Evolutionary conservation across 208 protist genomes (phyloP), one percentile per base, ranked within the genome.

Genomic region (Strigomonas galati): DNA sequence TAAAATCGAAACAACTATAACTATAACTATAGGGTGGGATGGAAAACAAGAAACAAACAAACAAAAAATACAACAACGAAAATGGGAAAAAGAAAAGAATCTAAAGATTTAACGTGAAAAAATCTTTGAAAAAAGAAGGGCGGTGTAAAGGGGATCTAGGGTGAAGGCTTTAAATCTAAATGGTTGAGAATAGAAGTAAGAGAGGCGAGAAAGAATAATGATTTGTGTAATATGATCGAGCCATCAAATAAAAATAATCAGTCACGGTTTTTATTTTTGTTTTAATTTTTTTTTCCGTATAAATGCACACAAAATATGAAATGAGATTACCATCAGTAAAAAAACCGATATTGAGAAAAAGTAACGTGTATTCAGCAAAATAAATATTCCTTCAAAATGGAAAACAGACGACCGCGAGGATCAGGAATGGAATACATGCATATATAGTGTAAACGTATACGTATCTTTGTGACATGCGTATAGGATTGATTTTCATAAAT

Each of bases 251-350:
- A 21, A n/a, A 21, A 19, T 9, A n/a, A 27, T 21, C 15, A 53
- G 5, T 4, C 6, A 26, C n/a, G 35, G 9, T 53, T 26, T 26
- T 53, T 53, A 9, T 53, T 53, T 53, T 4, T 53, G 48, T 26
- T 53, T 53, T 53, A n/a, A 21, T 53, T n/a, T 53, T 53, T n/a
- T 26, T 9, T 53, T 53, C n/a, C 15, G 48, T 53, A n/a, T n/a
- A n/a, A n/a, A n/a, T n/a, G n/a, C n/a, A n/a, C n/a, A n/a, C n/a
- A n/a, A n/a, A n/a, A n/a, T n/a, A n/a, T n/a, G 48, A 23, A n/a
- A 26, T 27, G 6, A 26, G 9, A 10, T 19, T 54, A 26, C 6
- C 9, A 19, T 23, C 6, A n/a, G 5, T 23, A 26, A 54, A 6
- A 54, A 54, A n/a, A 19, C 6, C 14, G 9, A n/a, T 24, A 54